Evolutionary conservation across 306 rosid species (phyloP).

Genomic region (Arachis stenosperma): DNA sequence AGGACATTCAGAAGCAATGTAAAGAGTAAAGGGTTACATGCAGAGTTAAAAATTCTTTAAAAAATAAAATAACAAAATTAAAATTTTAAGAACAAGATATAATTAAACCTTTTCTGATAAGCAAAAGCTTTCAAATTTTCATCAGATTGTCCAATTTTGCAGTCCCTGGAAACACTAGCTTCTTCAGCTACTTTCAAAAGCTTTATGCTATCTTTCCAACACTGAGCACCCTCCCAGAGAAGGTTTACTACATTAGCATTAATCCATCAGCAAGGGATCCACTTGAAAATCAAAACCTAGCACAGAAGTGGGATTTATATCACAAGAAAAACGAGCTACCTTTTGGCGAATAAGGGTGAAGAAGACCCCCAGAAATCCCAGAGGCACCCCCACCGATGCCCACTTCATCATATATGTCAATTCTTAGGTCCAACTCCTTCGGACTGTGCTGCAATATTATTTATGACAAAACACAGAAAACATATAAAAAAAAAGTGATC

Average conservation of each 20-base stretch:
- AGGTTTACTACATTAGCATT: slow-evolving; percentile 56
- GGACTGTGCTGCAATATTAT: slow-evolving; percentile 60
- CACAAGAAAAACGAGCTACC: slow-evolving; percentile 46
- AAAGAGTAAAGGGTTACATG: background rate
- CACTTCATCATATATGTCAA: slow-evolving; percentile 79
- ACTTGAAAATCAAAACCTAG: background rate
- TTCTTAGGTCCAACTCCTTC: slow-evolving; percentile 55
- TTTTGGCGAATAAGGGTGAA: slow-evolving; percentile 97
- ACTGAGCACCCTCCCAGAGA: slow-evolving; percentile 82
- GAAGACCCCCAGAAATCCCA: slow-evolving; percentile 89
- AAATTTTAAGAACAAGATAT: background rate
- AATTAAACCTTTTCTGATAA: slow-evolving; percentile 64
- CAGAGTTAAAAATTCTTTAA: slow-evolving; percentile 2
- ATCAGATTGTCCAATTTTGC: slow-evolving; percentile 39
- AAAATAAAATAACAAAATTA: background rate
- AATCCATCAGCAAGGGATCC: slow-evolving; percentile 24
- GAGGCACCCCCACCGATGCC: slow-evolving; percentile 96
- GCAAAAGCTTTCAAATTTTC: slow-evolving; percentile 39
- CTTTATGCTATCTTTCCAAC: slow-evolving; percentile 83
- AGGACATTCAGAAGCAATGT: background rate
- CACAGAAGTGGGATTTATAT: background rate
- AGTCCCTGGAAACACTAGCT: slow-evolving; percentile 44
- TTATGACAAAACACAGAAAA: slow-evolving; percentile 14
- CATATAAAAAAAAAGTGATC: no score
- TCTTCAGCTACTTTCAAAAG: slow-evolving; percentile 77